phyloP scores from a whole-genome alignment of 2,329 filamentous ascomycete species.

The Hymenoscyphus fraxineus region DNA sequence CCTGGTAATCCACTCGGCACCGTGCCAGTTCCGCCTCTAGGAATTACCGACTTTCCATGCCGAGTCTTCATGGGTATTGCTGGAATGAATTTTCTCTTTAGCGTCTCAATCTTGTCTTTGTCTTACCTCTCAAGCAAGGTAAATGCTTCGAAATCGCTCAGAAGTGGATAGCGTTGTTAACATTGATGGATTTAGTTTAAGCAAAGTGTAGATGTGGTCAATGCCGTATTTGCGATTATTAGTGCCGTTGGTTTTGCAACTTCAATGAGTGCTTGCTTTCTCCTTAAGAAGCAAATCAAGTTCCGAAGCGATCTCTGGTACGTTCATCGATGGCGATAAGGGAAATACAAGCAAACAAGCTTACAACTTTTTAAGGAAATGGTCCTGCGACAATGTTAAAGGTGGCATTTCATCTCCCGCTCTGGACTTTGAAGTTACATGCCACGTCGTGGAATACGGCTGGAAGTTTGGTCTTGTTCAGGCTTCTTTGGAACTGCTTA shows the following conservation, averaged over 20 bases:
- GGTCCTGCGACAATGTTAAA: conserved; percentile 23
- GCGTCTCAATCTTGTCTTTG: conserved; percentile 14
- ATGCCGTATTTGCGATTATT: conserved; percentile 21
- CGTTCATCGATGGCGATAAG: background rate
- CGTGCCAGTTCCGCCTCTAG: conserved; percentile 10
- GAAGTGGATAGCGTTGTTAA: background rate
- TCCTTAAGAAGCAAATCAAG: conserved; percentile 16
- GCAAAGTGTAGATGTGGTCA: conserved; percentile 19
- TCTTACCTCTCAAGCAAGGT: conserved; percentile 23
- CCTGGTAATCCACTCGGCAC: conserved; percentile 14
- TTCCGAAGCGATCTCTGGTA: conserved; percentile 23
- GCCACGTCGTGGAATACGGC: conserved; percentile 19
- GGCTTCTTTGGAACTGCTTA: conserved; percentile 24
- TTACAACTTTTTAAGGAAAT: conserved; percentile 19
- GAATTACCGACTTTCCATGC: conserved; percentile 22
- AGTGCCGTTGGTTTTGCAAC: conserved; percentile 21
- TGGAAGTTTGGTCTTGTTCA: conserved; percentile 27
- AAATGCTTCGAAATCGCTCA: background rate
- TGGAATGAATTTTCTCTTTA: conserved; percentile 19
- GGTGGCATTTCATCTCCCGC: conserved; percentile 16
- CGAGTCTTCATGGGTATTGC: conserved; percentile 17
- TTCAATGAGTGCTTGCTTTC: conserved; percentile 21
- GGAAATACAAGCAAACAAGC: background rate
- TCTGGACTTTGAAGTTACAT: conserved; percentile 23
- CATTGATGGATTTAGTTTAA: conserved; percentile 14